Percentiles rank a stretch among this genome's conserved stretches.
These are phyloP conservation scores for Conticribra guillardii DNA, from an alignment of 108 stramenopile species.

Conservation along the genomic window DNA sequence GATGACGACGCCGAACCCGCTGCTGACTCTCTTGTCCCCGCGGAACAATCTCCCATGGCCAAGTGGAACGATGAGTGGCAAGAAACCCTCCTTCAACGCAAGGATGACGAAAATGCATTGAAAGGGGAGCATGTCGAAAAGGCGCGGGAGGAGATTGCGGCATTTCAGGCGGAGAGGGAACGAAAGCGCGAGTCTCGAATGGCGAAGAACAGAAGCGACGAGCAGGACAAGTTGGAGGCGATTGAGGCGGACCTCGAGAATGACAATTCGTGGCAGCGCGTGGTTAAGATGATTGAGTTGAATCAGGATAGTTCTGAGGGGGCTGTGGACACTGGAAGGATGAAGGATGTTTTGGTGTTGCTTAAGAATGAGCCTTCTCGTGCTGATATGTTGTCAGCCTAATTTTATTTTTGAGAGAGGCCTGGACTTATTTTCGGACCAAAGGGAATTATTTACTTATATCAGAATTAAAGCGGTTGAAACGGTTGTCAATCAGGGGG, in stretches of 20 bases:
- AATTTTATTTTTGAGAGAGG: no score
- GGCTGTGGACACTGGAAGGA: slow-evolving; percentile 71
- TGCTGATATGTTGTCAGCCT: slow-evolving; percentile 68
- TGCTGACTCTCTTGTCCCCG: slow-evolving; percentile 10
- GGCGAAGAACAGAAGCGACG: slow-evolving; percentile 86
- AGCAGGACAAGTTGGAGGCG: slow-evolving; percentile 91
- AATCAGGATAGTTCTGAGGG: slow-evolving; percentile 72
- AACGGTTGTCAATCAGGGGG: no score
- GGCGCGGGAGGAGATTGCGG: slow-evolving; percentile 62
- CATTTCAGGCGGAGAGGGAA: slow-evolving; percentile 74
- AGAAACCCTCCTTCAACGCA: slow-evolving; percentile 67
- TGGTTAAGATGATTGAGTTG: slow-evolving; percentile 88
- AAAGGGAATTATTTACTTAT: no score
- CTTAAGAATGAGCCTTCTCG: slow-evolving; percentile 85
- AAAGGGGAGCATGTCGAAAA: slow-evolving; percentile 75
- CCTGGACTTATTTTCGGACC: no score
- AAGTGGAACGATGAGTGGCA: slow-evolving; percentile 90
- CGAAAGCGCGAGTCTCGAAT: slow-evolving; percentile 73
- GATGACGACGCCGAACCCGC: slow-evolving; percentile 34
- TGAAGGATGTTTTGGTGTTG: slow-evolving; percentile 83
- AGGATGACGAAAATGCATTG: slow-evolving; percentile 80
- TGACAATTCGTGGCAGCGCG: slow-evolving; percentile 87
- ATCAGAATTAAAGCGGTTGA: no score
- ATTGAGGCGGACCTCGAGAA: slow-evolving; percentile 94
- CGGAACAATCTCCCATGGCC: slow-evolving; percentile 68